phyloP scores from a whole-genome alignment of 805 yeast species.

The Grigorovia yakushimaensis region DNA sequence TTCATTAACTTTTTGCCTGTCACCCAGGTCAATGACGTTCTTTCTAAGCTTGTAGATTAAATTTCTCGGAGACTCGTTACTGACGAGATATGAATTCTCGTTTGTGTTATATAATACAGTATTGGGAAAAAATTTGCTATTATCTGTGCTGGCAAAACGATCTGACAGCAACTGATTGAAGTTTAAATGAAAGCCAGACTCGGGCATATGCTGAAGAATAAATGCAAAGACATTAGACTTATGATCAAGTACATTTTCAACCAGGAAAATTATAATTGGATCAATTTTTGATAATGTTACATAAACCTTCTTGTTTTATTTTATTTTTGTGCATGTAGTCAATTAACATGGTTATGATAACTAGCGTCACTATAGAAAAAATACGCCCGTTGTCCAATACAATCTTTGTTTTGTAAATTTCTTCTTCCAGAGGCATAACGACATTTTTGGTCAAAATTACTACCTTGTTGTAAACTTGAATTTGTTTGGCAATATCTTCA shows the following conservation, averaged over 20 bases:
- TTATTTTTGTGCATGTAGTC: conserved; percentile 1
- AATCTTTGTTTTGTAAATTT: not conserved
- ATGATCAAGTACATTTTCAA: conserved; percentile 14
- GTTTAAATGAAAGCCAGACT: conserved; percentile 20
- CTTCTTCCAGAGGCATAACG: not conserved
- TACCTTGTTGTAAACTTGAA: conserved; percentile 10
- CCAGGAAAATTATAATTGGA: conserved; percentile 6
- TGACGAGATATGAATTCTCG: conserved; percentile 1
- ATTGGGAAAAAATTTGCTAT: not conserved
- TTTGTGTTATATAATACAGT: not conserved
- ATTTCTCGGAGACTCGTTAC: too few species aligned
- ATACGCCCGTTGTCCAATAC: conserved; percentile 4
- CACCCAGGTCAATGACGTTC: not conserved
- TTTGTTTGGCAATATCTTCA: conserved; percentile 7
- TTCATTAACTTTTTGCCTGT: not conserved
- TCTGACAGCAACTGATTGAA: conserved; percentile 16
- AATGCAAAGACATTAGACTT: conserved; percentile 17
- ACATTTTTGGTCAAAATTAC: not conserved
- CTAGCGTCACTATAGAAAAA: conserved; percentile 5
- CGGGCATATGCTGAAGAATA: conserved; percentile 14
- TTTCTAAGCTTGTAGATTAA: too few species aligned
- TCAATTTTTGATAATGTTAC: conserved; percentile 21
- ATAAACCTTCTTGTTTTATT: conserved; percentile 49
- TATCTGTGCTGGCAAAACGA: too few species aligned
- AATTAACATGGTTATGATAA: conserved; percentile 1